These are phyloP conservation scores for Halophytophthora polymorphica DNA, from an alignment of 352 stramenopile species.

Conservation along the genomic window DNA sequence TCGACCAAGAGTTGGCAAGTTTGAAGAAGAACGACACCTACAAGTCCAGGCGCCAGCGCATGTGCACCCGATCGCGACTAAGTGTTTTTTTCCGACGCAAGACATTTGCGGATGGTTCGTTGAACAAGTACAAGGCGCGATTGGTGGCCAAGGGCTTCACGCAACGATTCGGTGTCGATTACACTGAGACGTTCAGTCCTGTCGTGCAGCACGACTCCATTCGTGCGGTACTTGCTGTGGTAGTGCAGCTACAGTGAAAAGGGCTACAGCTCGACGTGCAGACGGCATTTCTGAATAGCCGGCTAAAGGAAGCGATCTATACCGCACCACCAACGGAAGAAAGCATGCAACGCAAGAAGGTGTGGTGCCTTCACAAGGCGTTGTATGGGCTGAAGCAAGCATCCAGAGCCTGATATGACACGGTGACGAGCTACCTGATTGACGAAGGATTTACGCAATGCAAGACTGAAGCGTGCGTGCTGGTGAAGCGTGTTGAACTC, in stretches of 20 bases:
- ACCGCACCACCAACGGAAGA: constrained; percentile 4
- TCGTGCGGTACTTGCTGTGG: constrained; percentile 8
- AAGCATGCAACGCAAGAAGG: constrained; percentile 1
- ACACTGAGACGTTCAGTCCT: constrained; percentile 30
- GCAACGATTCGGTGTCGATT: constrained; percentile 29
- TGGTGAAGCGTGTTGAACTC: constrained; percentile 1
- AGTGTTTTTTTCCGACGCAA: no score
- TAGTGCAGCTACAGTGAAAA: constrained; percentile 2
- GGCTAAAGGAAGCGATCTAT: constrained; percentile 10
- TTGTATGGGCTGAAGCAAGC: constrained; percentile 33
- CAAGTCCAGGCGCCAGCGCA: no score
- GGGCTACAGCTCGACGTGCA: constrained; percentile 15
- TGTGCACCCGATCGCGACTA: no score
- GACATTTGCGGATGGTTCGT: constrained; percentile 10
- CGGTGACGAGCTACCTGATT: constrained; percentile 7
- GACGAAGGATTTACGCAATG: constrained; percentile 4
- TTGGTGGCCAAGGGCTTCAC: constrained; percentile 30
- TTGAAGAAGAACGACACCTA: constrained; percentile 10
- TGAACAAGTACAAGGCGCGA: constrained; percentile 36
- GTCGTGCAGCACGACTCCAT: constrained; percentile 16
- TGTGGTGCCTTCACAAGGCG: constrained; percentile 16
- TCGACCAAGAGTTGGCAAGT: constrained; percentile 15
- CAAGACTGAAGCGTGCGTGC: constrained; percentile 22
- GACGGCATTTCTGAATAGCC: constrained; percentile 16
- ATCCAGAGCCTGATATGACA: constrained; percentile 22